Percentiles rank a stretch among this genome's conserved stretches.
These are phyloP conservation scores for Lichtheimia hyalospora DNA, from an alignment of 371 early-diverging fungal genomes.

Conservation along the genomic window DNA sequence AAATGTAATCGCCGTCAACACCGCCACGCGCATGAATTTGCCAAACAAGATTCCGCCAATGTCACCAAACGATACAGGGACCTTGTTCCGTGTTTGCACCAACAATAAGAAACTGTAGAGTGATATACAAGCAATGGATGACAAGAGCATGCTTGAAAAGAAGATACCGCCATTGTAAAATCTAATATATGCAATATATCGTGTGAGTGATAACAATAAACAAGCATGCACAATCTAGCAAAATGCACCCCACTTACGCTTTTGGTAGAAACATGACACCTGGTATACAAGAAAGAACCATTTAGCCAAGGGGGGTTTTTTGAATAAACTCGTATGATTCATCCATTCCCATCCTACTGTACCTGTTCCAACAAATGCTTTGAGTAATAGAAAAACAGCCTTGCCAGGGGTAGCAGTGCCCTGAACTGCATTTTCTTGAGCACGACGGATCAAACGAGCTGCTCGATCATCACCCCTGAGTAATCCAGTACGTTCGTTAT, in stretches of 20 bases:
- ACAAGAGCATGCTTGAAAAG: constrained; percentile 57
- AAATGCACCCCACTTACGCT: constrained; percentile 38
- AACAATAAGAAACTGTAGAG: constrained; percentile 70
- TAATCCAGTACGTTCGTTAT: constrained; percentile 13
- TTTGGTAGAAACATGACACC: constrained; percentile 78
- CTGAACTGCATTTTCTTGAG: constrained; percentile 60
- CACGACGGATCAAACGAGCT: constrained; percentile 55
- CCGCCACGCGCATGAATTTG: constrained; percentile 58
- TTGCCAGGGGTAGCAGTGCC: constrained; percentile 79
- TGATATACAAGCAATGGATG: constrained; percentile 56
- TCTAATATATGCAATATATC: constrained; percentile 22
- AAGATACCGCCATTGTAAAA: constrained; percentile 69
- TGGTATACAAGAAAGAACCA: neutral
- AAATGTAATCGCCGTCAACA: constrained; percentile 67
- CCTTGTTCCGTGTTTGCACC: constrained; percentile 50
- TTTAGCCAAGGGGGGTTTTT: too few relatives aligned
- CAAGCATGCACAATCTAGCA: neutral
- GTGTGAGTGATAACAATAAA: neutral
- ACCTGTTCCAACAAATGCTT: constrained; percentile 86
- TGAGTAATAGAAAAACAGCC: constrained; percentile 82
- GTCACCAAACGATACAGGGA: constrained; percentile 77
- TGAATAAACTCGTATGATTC: too few relatives aligned
- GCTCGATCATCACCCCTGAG: constrained; percentile 28
- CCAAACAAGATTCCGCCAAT: constrained; percentile 77
- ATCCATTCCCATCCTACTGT: neutral